These are phyloP conservation scores for Aspergillus kassunensis DNA, from an alignment of 495 filamentous ascomycete genomes.

Conservation along the genomic window DNA sequence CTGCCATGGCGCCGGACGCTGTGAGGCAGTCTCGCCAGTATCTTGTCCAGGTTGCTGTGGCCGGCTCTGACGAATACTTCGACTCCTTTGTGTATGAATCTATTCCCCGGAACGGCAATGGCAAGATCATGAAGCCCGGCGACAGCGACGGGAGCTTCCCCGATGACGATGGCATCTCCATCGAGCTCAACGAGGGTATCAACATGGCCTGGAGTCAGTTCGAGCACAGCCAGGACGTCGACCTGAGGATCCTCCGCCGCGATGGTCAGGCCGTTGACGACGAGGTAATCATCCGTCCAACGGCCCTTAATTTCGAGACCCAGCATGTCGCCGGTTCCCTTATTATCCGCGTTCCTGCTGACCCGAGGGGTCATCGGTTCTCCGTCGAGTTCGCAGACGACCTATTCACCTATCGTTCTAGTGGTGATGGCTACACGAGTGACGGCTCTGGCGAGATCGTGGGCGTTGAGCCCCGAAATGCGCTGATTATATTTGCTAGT, in stretches of 20 bases:
- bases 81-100: too few species aligned
- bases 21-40: too few species aligned
- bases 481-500: conserved; percentile 27
- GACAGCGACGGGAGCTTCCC: conserved; percentile 8
- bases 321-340: conserved; percentile 7
- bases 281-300: conserved; percentile 16
- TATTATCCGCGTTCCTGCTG: conserved; percentile 13
- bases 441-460: conserved; percentile 12
- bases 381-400: conserved; percentile 20
- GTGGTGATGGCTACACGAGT: conserved; percentile 3
- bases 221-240: conserved; percentile 19
- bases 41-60: too few species aligned
- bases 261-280: conserved; percentile 7
- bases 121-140: conserved; percentile 10
- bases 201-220: conserved; percentile 25
- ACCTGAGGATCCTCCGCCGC: conserved; percentile 19
- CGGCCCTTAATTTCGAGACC: conserved; percentile 2
- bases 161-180: conserved; percentile 12
- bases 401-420: conserved; percentile 8
- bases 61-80: too few species aligned
- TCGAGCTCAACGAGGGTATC: conserved; percentile 11
- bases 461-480: conserved; percentile 19
- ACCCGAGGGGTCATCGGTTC: conserved; percentile 13
- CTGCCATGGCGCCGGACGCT: too few species aligned
- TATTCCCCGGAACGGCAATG: conserved; percentile 21